These are phyloP conservation scores for Fusarium napiforme DNA, from an alignment of 2,329 filamentous ascomycete species.

Conservation along the genomic window DNA sequence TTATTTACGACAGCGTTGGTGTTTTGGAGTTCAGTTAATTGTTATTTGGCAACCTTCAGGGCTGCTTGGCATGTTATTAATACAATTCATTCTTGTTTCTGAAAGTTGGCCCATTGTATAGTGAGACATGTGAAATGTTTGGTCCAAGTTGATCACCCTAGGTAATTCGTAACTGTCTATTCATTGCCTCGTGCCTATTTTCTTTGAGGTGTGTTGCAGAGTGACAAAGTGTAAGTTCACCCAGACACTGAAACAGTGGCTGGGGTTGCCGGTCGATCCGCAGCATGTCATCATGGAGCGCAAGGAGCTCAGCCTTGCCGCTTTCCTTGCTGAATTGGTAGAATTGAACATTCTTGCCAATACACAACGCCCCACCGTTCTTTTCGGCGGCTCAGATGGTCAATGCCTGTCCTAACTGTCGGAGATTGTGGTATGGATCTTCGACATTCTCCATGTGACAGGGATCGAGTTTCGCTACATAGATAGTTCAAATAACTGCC, in stretches of 20 bases:
- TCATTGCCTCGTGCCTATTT: not conserved
- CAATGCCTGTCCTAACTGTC: not conserved
- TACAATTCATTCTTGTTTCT: not conserved
- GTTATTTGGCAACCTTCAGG: accelerated
- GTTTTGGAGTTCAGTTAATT: not conserved
- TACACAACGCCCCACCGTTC: not conserved
- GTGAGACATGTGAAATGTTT: not conserved
- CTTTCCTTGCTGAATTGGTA: not conserved
- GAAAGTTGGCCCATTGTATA: too few species aligned
- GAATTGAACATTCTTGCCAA: not conserved
- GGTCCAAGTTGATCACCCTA: too few species aligned
- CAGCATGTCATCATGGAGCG: not conserved
- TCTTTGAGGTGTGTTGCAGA: not conserved
- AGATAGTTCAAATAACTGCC: too few species aligned
- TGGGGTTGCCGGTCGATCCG: not conserved
- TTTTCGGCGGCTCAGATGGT: not conserved
- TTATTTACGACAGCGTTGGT: not conserved
- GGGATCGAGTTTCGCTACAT: too few species aligned
- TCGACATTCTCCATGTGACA: too few species aligned
- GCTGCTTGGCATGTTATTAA: not conserved
- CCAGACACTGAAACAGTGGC: not conserved
- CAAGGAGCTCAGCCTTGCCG: accelerated
- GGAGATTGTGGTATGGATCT: not conserved
- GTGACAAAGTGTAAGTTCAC: not conserved
- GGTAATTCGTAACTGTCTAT: accelerated